These are phyloP conservation scores for Neckera pumila DNA, from an alignment of 225 moss, liverwort and hornwort species.

Conservation along the genomic window DNA sequence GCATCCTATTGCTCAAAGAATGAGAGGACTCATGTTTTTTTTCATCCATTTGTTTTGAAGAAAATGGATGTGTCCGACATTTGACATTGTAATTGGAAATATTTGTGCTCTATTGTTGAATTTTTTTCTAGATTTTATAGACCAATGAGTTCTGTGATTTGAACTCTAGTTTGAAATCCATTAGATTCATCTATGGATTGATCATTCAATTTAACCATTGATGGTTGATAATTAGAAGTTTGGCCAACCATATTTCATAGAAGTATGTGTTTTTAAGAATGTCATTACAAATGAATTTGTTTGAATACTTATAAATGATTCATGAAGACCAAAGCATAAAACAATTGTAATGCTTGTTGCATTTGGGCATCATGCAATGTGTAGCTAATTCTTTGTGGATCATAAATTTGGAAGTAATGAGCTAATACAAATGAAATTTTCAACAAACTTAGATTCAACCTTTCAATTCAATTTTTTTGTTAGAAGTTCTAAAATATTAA, in stretches of 20 bases:
- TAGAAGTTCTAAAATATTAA: too few relatives aligned
- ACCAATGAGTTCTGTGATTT: neutral
- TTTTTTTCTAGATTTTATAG: too few relatives aligned
- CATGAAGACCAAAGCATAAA: neutral
- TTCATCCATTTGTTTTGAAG: neutral
- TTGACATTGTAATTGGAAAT: neutral
- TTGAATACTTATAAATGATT: neutral
- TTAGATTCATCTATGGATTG: neutral
- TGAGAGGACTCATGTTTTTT: fast-evolving
- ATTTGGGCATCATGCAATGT: neutral
- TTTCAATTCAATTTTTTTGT: neutral
- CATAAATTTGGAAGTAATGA: neutral
- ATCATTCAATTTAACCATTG: neutral
- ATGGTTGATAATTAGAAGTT: neutral
- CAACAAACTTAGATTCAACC: neutral
- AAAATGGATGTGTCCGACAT: neutral
- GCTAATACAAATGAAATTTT: too few relatives aligned
- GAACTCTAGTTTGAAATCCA: neutral
- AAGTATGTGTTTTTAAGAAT: neutral
- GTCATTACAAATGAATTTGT: neutral
- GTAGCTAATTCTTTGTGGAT: neutral
- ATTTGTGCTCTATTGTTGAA: neutral
- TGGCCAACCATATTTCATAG: too few relatives aligned
- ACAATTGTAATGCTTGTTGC: neutral
- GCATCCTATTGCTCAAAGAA: neutral